Percentiles rank a stretch among this genome's conserved stretches.
Evolutionary conservation across 306 rosid genomes (phyloP).

Genomic region (Crotalaria pallida): DNA sequence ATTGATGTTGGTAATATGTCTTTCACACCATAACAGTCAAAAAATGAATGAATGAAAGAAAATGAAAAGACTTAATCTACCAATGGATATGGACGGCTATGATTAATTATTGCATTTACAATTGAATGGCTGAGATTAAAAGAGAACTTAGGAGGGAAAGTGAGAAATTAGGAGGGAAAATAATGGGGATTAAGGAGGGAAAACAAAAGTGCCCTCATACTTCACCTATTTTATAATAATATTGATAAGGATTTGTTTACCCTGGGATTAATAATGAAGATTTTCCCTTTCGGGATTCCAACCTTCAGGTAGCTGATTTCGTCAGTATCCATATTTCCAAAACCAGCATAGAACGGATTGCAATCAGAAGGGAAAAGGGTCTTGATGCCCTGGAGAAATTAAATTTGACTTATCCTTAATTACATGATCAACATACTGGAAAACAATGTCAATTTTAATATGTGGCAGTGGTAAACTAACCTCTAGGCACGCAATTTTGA

Average conservation of each 20-base stretch:
- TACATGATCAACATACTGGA: not conserved
- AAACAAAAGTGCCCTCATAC: no score
- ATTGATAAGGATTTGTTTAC: constrained; percentile 46
- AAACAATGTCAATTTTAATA: constrained; percentile 7
- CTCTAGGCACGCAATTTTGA: constrained; percentile 93
- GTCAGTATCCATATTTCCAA: constrained; percentile 90
- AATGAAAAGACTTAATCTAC: no score
- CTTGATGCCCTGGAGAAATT: constrained; percentile 60
- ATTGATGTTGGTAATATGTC: no score
- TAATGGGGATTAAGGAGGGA: no score
- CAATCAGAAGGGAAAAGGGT: constrained; percentile 78
- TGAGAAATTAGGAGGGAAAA: no score
- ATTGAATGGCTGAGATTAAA: no score
- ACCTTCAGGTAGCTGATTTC: constrained; percentile 91
- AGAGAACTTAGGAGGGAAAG: no score
- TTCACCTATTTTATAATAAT: no score
- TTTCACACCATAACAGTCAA: no score
- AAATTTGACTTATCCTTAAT: constrained; percentile 20
- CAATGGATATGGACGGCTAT: no score
- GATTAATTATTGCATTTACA: no score
- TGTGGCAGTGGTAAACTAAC: constrained; percentile 39
- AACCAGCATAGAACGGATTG: constrained; percentile 94
- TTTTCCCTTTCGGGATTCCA: constrained; percentile 90
- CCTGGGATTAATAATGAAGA: constrained; percentile 90
- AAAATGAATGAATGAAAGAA: no score